Evolutionary conservation across 305 asterid genomes (phyloP).

Genomic region (Nicotiana rustica): DNA sequence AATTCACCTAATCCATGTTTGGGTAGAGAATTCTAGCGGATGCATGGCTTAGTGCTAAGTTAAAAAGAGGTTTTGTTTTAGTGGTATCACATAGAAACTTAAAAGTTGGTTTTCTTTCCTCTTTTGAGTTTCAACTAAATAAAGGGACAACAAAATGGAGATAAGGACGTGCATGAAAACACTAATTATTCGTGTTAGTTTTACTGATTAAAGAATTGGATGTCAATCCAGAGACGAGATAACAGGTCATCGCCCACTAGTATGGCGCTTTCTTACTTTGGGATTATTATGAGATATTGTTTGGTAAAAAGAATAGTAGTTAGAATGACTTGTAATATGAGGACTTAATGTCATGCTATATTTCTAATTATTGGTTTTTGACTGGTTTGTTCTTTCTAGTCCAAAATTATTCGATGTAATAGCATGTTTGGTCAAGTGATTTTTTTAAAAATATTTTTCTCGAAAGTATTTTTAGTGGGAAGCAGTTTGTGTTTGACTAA

Average conservation of each 20-base stretch:
- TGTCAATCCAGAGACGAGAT: conserved; percentile 26
- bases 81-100: neutral
- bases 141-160: conserved; percentile 10
- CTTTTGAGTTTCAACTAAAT: neutral
- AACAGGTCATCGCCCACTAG: conserved; percentile 22
- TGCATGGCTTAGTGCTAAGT: neutral
- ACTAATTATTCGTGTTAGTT: neutral
- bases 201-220: neutral
- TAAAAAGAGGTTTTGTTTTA: neutral
- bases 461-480: too few species aligned
- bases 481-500: too few species aligned
- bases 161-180: neutral
- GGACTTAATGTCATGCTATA: neutral
- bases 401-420: neutral
- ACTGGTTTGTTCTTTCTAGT: neutral
- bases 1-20: conserved; percentile 26
- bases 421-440: too few species aligned
- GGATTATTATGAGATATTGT: neutral
- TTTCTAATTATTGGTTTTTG: neutral
- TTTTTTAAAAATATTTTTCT: too few species aligned
- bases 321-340: neutral
- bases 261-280: neutral
- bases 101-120: neutral
- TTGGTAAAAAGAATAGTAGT: conserved; percentile 16
- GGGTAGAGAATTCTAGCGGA: neutral